A percentile compares a stretch with the other conserved stretches of the same genome.
phyloP scores from a whole-genome alignment of 2,329 filamentous ascomycete genomes.

The Ceratocystis diversiconidia region DNA sequence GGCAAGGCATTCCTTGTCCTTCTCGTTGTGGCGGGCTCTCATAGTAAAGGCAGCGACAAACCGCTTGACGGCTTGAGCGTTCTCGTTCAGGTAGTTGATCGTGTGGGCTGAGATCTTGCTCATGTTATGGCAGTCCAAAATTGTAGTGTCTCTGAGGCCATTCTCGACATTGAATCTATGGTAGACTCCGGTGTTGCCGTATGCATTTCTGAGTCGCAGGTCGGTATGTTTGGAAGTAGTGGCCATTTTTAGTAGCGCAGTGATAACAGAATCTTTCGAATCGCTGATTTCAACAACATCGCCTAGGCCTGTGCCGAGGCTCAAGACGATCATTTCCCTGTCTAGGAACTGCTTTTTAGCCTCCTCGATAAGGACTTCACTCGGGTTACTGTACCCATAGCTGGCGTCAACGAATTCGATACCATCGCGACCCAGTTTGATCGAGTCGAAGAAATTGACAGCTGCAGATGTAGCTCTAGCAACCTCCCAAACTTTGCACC shows the following conservation, averaged over 20 bases:
- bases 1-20: no score
- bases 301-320: slow-evolving; percentile 23
- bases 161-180: slow-evolving; percentile 23
- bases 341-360: slow-evolving; percentile 22
- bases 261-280: neutral
- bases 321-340: slow-evolving; percentile 19
- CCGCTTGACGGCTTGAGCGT: neutral
- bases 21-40: no score
- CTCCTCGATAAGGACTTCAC: slow-evolving; percentile 23
- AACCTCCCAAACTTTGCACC: slow-evolving; percentile 24
- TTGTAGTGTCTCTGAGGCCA: slow-evolving; percentile 22
- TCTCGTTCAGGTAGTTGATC: neutral
- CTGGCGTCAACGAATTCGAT: slow-evolving; percentile 23
- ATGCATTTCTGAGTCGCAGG: slow-evolving; percentile 16
- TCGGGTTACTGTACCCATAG: slow-evolving; percentile 25
- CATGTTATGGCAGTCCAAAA: slow-evolving; percentile 22
- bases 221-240: neutral
- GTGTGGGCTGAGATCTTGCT: slow-evolving; percentile 21
- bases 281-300: slow-evolving; percentile 15
- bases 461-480: slow-evolving; percentile 24
- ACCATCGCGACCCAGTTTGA: slow-evolving; percentile 22
- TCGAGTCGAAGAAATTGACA: slow-evolving; percentile 24
- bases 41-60: neutral
- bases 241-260: neutral
- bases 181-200: slow-evolving; percentile 20